Evolutionary conservation across 495 filamentous ascomycete species (phyloP).

Genomic region (Tuber aestivum): DNA sequence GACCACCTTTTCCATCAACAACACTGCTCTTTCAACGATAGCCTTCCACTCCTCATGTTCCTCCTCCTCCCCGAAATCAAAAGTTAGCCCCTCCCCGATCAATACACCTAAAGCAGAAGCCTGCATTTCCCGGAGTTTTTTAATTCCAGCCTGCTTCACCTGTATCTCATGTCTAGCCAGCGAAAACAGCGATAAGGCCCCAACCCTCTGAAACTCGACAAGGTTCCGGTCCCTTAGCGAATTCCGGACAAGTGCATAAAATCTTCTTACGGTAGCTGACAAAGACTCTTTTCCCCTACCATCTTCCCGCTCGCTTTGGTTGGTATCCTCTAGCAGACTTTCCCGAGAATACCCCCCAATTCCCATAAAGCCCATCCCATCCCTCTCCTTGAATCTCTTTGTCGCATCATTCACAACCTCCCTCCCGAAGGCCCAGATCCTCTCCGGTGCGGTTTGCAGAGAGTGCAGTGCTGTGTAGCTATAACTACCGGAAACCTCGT

Average conservation of each 20-base stretch:
- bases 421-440: slow-evolving; percentile 60
- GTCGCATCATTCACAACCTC: slow-evolving; percentile 58
- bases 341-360: slow-evolving; percentile 25
- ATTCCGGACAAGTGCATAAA: slow-evolving; percentile 71
- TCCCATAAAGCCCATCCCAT: slow-evolving; percentile 32
- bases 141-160: slow-evolving; percentile 61
- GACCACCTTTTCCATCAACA: slow-evolving; percentile 75
- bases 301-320: slow-evolving; percentile 11
- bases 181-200: slow-evolving; percentile 64
- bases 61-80: slow-evolving; percentile 50
- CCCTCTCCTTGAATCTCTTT: slow-evolving; percentile 47
- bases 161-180: slow-evolving; percentile 63
- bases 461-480: slow-evolving; percentile 68
- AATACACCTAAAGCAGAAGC: slow-evolving; percentile 83
- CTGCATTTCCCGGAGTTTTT: slow-evolving; percentile 63
- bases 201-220: slow-evolving; percentile 48
- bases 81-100: slow-evolving; percentile 70
- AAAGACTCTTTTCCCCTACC: slow-evolving; percentile 35
- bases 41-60: slow-evolving; percentile 63
- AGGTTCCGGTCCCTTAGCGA: slow-evolving; percentile 59
- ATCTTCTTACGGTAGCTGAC: slow-evolving; percentile 60
- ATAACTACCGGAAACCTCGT: slow-evolving; percentile 68
- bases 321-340: neutral
- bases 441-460: slow-evolving; percentile 70
- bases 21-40: slow-evolving; percentile 63